Evolutionary conservation across 1,284 basidiomycete genomes (phyloP), one percentile per base, ranked within the genome.

Genomic region (Naganishia albida): DNA sequence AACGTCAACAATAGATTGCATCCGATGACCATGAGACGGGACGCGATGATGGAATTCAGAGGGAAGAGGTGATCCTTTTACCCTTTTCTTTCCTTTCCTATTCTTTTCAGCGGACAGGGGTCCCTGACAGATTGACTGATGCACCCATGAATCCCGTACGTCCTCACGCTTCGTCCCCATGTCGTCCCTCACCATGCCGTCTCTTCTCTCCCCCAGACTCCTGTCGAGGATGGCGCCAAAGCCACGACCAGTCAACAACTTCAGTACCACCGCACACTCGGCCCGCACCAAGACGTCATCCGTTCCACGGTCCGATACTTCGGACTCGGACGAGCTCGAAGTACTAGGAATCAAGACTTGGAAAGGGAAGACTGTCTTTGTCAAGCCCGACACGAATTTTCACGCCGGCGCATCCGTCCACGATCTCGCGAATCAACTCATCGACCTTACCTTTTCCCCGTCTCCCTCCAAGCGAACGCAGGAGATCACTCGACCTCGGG

Each of bases 401-500:
- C 50, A 28, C 50, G 16, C 46, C 1, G 12, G 39, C 18, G 7
- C 28, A 1, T 7, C 56, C n/a, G 57, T 60, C 15, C 18, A 40
- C 30, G 46, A 49, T 34, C 57, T 50, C 23, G 57, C 57, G 30
- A 26, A 65, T 51, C 55, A 49, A 23, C 39, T 65, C 20, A 65
- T 65, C 39, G 63, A 65, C 40, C 63, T 65, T 20, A 65, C 63
- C 0, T 42, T 65, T 28, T 65, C 63, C 23, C 63, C 63, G 7
- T 57, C 63, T 15, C 63, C 63, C 13, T 16, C n/a, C 15, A 42
- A 25, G 23, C 4, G 42, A 8, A 38, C 10, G 30, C 16, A 39
- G 18, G 34, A 48, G n/a, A 26, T 50, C 20, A n/a, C 56, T 2
- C 63, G 72, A 30, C 71, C 72, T n/a, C 65, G 70, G 23, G 70